Evolutionary conservation across 805 yeast genomes (phyloP).

Genomic region (Yarrowia sp.): DNA sequence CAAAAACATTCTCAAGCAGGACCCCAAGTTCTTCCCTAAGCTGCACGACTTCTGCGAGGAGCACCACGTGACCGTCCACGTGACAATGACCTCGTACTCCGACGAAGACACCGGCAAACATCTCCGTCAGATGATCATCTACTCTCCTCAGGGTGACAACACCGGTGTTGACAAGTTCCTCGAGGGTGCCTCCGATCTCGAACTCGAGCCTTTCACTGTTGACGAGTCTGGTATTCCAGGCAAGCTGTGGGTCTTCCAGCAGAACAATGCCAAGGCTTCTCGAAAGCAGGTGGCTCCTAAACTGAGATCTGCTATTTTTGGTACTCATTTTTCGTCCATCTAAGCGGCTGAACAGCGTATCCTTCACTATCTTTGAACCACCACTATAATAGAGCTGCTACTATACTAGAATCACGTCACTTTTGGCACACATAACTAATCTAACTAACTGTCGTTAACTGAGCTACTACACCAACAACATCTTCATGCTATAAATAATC

Average conservation of each 20-base stretch:
- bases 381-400: too few relatives aligned
- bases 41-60: slow-evolving; percentile 48
- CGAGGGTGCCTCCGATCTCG: background rate
- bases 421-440: too few relatives aligned
- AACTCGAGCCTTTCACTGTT: slow-evolving; percentile 41
- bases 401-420: too few relatives aligned
- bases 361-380: too few relatives aligned
- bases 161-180: slow-evolving; percentile 26
- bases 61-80: slow-evolving; percentile 52
- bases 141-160: slow-evolving; percentile 4
- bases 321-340: slow-evolving; percentile 10
- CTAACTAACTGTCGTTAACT: slow-evolving; percentile 5
- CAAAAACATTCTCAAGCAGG: slow-evolving; percentile 56
- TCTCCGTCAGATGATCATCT: slow-evolving; percentile 54
- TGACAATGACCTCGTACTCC: slow-evolving; percentile 59
- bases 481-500: slow-evolving; percentile 6
- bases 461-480: too few relatives aligned
- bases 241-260: slow-evolving; percentile 50
- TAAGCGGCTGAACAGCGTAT: too few relatives aligned
- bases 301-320: slow-evolving; percentile 43
- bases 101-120: slow-evolving; percentile 45
- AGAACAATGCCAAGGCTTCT: slow-evolving; percentile 68
- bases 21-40: slow-evolving; percentile 47
- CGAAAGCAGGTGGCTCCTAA: slow-evolving; percentile 88
- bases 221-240: slow-evolving; percentile 40